phyloP scores from a whole-genome alignment of 2,329 filamentous ascomycete genomes.

The Xylaria arbuscula region DNA sequence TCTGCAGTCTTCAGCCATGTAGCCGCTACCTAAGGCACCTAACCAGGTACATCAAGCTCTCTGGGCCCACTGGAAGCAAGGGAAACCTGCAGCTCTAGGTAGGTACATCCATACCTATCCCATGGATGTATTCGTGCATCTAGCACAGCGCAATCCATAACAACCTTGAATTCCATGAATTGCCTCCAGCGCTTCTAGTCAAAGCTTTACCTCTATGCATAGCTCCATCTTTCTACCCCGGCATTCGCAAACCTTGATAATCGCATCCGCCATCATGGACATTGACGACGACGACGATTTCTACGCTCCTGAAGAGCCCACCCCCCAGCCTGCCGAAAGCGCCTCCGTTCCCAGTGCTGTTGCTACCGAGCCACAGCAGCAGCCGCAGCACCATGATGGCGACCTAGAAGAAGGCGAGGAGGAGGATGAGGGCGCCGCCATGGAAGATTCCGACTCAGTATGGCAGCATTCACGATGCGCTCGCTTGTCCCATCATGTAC shows the following conservation, averaged over 20 bases:
- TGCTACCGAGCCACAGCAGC: constrained; percentile 43
- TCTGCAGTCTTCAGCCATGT: too few species aligned
- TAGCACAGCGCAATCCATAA: neutral
- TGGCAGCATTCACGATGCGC: constrained; percentile 18
- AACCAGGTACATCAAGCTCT: too few species aligned
- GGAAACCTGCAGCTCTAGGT: too few species aligned
- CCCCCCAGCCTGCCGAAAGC: constrained; percentile 37
- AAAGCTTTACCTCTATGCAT: neutral
- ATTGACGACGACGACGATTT: constrained; percentile 76
- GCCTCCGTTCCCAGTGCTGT: constrained; percentile 14
- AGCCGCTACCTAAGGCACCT: too few species aligned
- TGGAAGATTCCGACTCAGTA: constrained; percentile 70
- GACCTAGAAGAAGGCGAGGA: constrained; percentile 73
- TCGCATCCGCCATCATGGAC: constrained; percentile 63
- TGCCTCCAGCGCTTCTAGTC: too few species aligned
- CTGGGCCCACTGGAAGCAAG: too few species aligned
- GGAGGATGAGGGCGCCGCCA: constrained; percentile 69
- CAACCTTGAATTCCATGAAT: too few species aligned
- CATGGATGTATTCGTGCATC: too few species aligned
- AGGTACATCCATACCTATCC: too few species aligned
- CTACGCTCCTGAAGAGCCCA: constrained; percentile 70
- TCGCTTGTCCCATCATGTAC: constrained; percentile 6
- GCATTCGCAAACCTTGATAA: neutral
- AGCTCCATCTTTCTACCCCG: neutral
- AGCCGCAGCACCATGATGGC: constrained; percentile 55